A percentile compares a stretch with the other conserved stretches of the same genome.
These are phyloP conservation scores for Patellifolia procumbens DNA, from an alignment of 179 eudicot genomes.

Conservation along the genomic window DNA sequence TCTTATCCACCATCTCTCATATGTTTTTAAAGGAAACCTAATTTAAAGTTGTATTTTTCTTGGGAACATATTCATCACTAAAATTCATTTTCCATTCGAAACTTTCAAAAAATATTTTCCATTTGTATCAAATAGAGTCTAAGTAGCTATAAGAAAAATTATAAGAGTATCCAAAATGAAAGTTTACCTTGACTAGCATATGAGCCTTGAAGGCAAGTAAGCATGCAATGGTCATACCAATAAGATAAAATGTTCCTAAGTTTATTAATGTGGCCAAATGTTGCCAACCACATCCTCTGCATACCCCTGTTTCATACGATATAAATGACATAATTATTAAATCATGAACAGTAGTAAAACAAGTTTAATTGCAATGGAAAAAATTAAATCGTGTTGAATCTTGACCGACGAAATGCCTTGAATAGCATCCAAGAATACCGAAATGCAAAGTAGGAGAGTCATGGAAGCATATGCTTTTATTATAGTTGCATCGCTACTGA, in stretches of 20 bases:
- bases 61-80: background rate
- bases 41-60: too few species aligned
- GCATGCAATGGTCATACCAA: constrained; percentile 61
- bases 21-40: too few species aligned
- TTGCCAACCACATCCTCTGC: constrained; percentile 82
- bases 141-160: too few species aligned
- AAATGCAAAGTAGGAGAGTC: constrained; percentile 52
- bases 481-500: constrained; percentile 50
- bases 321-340: background rate
- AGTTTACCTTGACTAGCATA: constrained; percentile 52
- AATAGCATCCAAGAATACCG: constrained; percentile 52
- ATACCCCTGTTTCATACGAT: constrained; percentile 47
- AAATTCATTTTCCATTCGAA: background rate
- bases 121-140: background rate
- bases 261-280: constrained; percentile 51
- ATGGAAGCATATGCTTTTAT: constrained; percentile 48
- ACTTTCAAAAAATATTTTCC: background rate
- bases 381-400: background rate
- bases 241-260: constrained; percentile 47
- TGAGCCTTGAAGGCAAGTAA: constrained; percentile 51
- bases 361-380: too few species aligned
- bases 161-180: background rate
- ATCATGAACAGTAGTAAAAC: too few species aligned
- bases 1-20: too few species aligned
- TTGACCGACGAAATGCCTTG: constrained; percentile 68